A percentile compares a stretch with the other conserved stretches of the same genome.
These are phyloP conservation scores for Filobasidium floriforme DNA, from an alignment of 768 basidiomycete genomes.

Conservation along the genomic window DNA sequence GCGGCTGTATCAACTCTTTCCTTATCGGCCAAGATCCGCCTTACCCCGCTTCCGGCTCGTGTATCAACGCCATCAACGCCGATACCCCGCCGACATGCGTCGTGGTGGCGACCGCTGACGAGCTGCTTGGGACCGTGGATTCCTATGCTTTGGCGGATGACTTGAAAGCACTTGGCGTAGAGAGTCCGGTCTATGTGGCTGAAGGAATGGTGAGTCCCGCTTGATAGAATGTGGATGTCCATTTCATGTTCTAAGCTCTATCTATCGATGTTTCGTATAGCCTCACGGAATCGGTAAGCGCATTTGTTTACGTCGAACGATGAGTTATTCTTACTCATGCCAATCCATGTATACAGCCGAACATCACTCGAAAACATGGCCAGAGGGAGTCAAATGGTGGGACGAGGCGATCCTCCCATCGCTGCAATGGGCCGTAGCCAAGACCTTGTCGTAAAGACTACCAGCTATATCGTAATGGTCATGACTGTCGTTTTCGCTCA, in stretches of 20 bases:
- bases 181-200: not conserved
- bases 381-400: not conserved
- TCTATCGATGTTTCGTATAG: not conserved
- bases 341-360: not conserved
- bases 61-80: not conserved
- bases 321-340: not conserved
- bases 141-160: not conserved
- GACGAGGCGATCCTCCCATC: not conserved
- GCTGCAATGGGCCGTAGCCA: not conserved
- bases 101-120: not conserved
- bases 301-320: not conserved
- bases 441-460: too few species aligned
- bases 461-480: too few species aligned
- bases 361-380: not conserved
- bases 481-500: too few species aligned
- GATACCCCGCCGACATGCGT: not conserved
- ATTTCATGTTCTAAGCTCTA: not conserved
- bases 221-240: too few species aligned
- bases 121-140: not conserved
- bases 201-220: not conserved
- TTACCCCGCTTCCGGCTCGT: not conserved
- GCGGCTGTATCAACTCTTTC: not conserved
- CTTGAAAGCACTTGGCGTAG: not conserved
- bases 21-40: not conserved
- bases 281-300: not conserved